Percentiles rank a stretch among this genome's conserved stretches.
These are phyloP conservation scores for Leccinum aurantiacum DNA, from an alignment of 768 basidiomycete species.

Conservation along the genomic window DNA sequence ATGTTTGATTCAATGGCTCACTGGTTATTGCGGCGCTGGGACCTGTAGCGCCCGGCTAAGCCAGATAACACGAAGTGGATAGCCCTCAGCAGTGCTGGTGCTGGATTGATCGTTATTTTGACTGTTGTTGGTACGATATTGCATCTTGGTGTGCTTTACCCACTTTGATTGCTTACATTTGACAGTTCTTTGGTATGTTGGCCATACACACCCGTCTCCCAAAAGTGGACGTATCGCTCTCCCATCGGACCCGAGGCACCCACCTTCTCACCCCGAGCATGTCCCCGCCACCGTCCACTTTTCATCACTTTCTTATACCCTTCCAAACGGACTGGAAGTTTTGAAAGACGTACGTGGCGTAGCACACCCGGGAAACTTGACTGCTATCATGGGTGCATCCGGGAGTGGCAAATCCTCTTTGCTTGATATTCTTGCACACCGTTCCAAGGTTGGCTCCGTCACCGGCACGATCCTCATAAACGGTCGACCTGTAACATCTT, in stretches of 20 bases:
- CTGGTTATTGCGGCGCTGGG: background rate
- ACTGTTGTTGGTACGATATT: conserved; percentile 52
- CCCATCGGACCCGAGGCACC: conserved; percentile 69
- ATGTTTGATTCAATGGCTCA: background rate
- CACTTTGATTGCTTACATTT: background rate
- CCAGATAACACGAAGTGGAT: conserved; percentile 84
- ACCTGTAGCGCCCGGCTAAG: conserved; percentile 63
- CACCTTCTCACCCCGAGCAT: conserved; percentile 73
- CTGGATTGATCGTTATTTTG: conserved; percentile 70
- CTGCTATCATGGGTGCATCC: conserved; percentile 96
- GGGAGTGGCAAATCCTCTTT: conserved; percentile 97
- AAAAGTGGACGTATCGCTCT: conserved; percentile 74
- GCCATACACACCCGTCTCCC: conserved; percentile 52
- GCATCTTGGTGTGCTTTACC: background rate
- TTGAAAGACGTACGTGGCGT: conserved; percentile 81
- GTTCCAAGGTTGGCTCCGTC: conserved; percentile 79
- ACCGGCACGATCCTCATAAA: conserved; percentile 79
- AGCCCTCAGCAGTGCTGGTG: conserved; percentile 79
- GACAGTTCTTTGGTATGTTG: conserved; percentile 88
- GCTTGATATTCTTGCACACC: conserved; percentile 92
- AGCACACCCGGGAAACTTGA: conserved; percentile 85
- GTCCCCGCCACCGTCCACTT: conserved; percentile 95
- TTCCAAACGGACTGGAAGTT: conserved; percentile 59
- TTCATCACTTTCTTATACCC: conserved; percentile 75
- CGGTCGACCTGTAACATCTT: conserved; percentile 71